Percentiles rank a stretch among this genome's conserved stretches.
Evolutionary conservation across 257 asterid genomes (phyloP).

Genomic region (Fraxinus pennsylvanica): DNA sequence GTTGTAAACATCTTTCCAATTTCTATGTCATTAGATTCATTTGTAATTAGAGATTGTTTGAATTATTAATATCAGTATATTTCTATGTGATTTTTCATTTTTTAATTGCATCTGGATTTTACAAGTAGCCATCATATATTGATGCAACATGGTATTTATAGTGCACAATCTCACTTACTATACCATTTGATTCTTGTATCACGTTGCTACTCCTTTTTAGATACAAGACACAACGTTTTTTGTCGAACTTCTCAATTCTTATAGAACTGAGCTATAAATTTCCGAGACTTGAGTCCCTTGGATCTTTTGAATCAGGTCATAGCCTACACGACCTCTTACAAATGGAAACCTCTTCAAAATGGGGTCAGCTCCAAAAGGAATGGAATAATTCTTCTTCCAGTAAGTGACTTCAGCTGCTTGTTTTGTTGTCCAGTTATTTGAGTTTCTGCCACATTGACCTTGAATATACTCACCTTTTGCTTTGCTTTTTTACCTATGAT

Average conservation of each 20-base stretch:
- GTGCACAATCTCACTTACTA: neutral
- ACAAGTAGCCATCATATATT: neutral
- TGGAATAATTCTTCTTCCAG: constrained; percentile 23
- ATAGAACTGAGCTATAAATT: constrained; percentile 1
- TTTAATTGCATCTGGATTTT: neutral
- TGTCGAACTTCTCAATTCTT: neutral
- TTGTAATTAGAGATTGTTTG: neutral
- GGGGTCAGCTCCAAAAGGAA: constrained; percentile 18
- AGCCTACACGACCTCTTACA: constrained; percentile 34
- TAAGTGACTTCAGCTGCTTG: constrained; percentile 26
- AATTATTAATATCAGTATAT: neutral
- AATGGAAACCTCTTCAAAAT: constrained; percentile 33
- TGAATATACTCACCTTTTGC: neutral
- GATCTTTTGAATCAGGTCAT: constrained; percentile 24
- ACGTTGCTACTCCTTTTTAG: neutral
- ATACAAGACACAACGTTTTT: neutral
- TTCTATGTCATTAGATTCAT: neutral
- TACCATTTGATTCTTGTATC: neutral
- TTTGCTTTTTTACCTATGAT: neutral
- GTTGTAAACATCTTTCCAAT: neutral
- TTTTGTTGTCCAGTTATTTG: neutral
- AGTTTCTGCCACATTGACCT: neutral
- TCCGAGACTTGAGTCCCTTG: neutral
- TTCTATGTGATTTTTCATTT: neutral
- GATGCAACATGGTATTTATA: neutral